Conservation (phyloP, 441 rosid genomes). For the Bruguiera hainesii region DNA sequence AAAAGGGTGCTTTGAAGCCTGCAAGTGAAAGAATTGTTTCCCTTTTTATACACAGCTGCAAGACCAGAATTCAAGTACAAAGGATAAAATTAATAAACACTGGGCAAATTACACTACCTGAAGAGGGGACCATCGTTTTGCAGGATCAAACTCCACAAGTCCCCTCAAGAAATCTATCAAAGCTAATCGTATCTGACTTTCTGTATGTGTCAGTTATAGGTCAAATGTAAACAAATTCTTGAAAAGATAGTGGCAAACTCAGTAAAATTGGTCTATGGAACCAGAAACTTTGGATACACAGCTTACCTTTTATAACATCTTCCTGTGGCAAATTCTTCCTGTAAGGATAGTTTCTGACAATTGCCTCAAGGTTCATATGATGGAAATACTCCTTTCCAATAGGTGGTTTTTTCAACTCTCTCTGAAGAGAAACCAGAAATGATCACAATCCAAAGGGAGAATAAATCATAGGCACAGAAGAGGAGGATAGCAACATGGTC, state of each 20-base stretch:
- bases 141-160: conserved; percentile 98
- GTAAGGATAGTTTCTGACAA: conserved; percentile 84
- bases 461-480: conserved; percentile 5
- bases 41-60: conserved; percentile 9
- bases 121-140: conserved; percentile 98
- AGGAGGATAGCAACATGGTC: not conserved
- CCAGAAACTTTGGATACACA: conserved; percentile 6
- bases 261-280: conserved; percentile 6
- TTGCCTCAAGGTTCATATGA: conserved; percentile 91
- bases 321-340: conserved; percentile 73
- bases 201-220: conserved; percentile 40
- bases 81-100: conserved; percentile 11
- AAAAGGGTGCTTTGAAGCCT: conserved; percentile 99
- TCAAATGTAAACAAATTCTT: conserved; percentile 19
- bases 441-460: conserved; percentile 21
- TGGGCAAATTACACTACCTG: conserved; percentile 55
- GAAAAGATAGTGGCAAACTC: conserved; percentile 12
- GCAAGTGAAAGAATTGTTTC: conserved; percentile 31
- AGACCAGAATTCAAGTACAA: conserved; percentile 8
- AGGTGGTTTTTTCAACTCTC: conserved; percentile 83
- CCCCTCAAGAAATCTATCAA: conserved; percentile 97
- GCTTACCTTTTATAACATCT: conserved; percentile 76
- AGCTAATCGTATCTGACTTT: conserved; percentile 83
- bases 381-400: conserved; percentile 97
- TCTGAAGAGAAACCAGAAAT: conserved; percentile 46